phyloP scores from a whole-genome alignment of 2,329 filamentous ascomycete genomes.

The Beauveria bassiana region DNA sequence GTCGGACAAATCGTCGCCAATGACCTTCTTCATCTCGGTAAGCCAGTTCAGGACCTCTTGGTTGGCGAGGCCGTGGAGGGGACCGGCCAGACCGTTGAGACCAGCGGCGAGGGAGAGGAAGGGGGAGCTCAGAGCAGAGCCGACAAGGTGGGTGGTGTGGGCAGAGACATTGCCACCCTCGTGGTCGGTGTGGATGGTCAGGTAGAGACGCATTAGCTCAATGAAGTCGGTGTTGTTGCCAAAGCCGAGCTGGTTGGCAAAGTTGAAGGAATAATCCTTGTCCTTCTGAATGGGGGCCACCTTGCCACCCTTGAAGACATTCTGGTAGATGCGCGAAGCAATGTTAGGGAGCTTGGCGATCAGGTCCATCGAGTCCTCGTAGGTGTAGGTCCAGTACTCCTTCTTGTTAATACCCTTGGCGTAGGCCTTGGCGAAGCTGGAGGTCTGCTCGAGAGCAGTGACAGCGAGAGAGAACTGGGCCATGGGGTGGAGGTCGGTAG shows the following conservation, averaged over 20 bases:
- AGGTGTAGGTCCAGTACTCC: conserved; percentile 99
- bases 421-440: conserved; percentile 95
- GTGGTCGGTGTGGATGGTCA: conserved; percentile 99
- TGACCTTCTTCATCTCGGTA: conserved; percentile 92
- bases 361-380: conserved; percentile 99
- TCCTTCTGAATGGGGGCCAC: conserved; percentile 93
- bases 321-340: conserved; percentile 98
- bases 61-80: conserved; percentile 98
- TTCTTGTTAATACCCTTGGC: conserved; percentile 99
- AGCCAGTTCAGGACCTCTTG: conserved; percentile 99
- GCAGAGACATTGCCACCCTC: conserved; percentile 98
- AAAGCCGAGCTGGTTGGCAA: conserved; percentile 98
- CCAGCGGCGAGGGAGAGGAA: conserved; percentile 95
- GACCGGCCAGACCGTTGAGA: conserved; percentile 95
- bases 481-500: conserved; percentile 98
- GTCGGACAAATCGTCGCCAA: conserved; percentile 94
- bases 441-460: conserved; percentile 96
- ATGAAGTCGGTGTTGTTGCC: conserved; percentile 92
- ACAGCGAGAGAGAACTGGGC: conserved; percentile 98
- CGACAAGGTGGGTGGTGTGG: conserved; percentile 97
- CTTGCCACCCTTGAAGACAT: conserved; percentile 99
- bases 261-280: conserved; percentile 99
- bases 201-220: conserved; percentile 96
- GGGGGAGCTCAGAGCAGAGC: conserved; percentile 90
- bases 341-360: conserved; percentile 99